These are phyloP conservation scores for Saussurea involucrata DNA, from an alignment of 129 eudicot species.

Conservation along the genomic window DNA sequence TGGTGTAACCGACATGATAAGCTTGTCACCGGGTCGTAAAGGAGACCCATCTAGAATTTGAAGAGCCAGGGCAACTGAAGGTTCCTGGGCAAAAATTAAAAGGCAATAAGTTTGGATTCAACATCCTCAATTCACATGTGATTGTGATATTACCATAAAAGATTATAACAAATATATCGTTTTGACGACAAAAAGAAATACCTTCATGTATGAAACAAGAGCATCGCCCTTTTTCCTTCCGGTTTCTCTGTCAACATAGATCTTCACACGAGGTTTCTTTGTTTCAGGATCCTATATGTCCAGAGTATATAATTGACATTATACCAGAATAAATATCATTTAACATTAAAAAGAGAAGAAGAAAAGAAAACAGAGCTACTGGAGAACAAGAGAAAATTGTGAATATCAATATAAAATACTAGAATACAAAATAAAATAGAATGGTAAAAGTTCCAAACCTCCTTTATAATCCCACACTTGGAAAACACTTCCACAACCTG, in stretches of 20 bases:
- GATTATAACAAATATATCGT: background rate
- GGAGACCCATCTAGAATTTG: constrained; percentile 92
- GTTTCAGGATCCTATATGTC: constrained; percentile 86
- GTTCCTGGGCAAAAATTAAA: constrained; percentile 49
- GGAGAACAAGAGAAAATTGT: background rate
- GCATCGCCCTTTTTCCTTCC: constrained; percentile 97
- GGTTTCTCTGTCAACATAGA: constrained; percentile 81
- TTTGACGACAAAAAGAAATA: constrained; percentile 17
- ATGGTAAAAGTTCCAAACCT: constrained; percentile 44
- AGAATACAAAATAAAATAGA: background rate
- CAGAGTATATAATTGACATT: background rate
- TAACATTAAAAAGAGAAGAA: background rate
- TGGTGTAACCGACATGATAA: constrained; percentile 70
- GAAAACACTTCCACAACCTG: constrained; percentile 96
- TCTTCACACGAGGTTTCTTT: constrained; percentile 93
- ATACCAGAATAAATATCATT: constrained; percentile 1
- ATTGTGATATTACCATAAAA: background rate
- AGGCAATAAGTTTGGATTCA: background rate
- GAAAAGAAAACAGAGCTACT: background rate
- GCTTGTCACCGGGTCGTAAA: constrained; percentile 72
- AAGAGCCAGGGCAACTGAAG: constrained; percentile 87
- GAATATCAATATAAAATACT: background rate
- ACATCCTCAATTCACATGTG: constrained; percentile 2
- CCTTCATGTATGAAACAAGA: constrained; percentile 90
- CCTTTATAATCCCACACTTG: constrained; percentile 94